These are phyloP conservation scores for Styphnolobium japonicum DNA, from an alignment of 306 rosid species.

Conservation along the genomic window DNA sequence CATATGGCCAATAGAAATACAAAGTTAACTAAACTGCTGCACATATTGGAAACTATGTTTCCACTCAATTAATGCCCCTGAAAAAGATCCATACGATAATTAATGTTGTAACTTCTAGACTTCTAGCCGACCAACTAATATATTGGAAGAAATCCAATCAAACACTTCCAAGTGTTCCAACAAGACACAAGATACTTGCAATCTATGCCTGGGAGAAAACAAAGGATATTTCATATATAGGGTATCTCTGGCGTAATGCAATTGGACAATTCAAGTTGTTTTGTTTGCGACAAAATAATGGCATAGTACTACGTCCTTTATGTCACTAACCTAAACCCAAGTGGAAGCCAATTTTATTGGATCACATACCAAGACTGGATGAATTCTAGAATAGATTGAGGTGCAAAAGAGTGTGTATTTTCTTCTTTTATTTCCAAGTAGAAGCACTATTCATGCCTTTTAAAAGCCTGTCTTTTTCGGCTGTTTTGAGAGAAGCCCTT, in stretches of 20 bases:
- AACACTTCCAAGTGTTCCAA: not conserved
- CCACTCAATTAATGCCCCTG: not conserved
- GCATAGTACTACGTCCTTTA: not conserved
- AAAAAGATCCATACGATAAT: not conserved
- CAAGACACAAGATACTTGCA: not conserved
- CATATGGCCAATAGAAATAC: constrained; percentile 5
- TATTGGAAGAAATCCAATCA: not conserved
- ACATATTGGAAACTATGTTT: not conserved
- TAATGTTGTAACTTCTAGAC: not conserved
- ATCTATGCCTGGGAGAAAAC: not conserved
- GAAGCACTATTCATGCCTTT: not conserved
- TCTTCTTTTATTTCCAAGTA: not conserved
- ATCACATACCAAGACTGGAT: not conserved
- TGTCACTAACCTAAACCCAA: not conserved
- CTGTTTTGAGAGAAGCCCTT: not conserved
- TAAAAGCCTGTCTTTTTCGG: not conserved
- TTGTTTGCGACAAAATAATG: constrained; percentile 12
- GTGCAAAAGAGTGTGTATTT: not conserved
- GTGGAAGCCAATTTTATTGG: not conserved
- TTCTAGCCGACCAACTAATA: no score
- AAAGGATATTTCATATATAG: not conserved
- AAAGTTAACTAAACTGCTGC: not conserved
- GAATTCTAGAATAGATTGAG: not conserved
- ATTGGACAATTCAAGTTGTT: not conserved
- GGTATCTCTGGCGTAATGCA: not conserved